A percentile compares a stretch with the other conserved stretches of the same genome.
Evolutionary conservation across 2,329 filamentous ascomycete species (phyloP).

Genomic region (Colletotrichum gloeosporioides): DNA sequence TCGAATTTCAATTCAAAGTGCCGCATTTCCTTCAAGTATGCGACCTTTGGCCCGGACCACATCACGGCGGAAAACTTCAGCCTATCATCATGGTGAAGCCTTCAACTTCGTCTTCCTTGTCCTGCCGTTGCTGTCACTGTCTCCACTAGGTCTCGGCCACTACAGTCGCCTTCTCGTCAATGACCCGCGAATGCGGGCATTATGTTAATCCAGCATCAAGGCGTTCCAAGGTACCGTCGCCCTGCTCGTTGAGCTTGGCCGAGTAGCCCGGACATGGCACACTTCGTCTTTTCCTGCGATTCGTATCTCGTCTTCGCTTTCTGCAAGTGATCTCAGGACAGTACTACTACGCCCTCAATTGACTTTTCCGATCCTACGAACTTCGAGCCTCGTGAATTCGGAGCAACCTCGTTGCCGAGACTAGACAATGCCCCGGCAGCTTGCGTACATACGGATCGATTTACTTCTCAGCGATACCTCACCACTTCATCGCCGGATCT

Average conservation of each 20-base stretch:
- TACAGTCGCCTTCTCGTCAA: background rate
- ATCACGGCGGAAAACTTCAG: background rate
- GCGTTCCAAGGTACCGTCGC: background rate
- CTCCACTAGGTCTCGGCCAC: background rate
- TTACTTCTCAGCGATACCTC: background rate
- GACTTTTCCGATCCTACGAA: background rate
- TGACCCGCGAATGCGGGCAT: background rate
- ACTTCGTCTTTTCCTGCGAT: background rate
- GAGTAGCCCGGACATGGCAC: background rate
- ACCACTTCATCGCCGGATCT: background rate
- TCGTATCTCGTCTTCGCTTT: slow-evolving; percentile 1
- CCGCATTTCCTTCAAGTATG: background rate
- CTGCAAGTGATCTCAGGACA: background rate
- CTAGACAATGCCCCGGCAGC: background rate
- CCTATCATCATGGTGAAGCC: background rate
- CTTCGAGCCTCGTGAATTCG: background rate
- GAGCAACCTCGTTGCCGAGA: background rate
- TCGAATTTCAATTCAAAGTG: background rate
- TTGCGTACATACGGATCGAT: background rate
- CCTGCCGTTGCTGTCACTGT: background rate
- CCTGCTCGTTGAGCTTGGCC: background rate
- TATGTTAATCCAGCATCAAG: background rate
- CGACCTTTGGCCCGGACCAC: background rate
- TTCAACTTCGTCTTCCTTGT: background rate
- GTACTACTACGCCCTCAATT: background rate